Conservation (phyloP, 202 grass and related monocot species). For the Setaria italica region DNA sequence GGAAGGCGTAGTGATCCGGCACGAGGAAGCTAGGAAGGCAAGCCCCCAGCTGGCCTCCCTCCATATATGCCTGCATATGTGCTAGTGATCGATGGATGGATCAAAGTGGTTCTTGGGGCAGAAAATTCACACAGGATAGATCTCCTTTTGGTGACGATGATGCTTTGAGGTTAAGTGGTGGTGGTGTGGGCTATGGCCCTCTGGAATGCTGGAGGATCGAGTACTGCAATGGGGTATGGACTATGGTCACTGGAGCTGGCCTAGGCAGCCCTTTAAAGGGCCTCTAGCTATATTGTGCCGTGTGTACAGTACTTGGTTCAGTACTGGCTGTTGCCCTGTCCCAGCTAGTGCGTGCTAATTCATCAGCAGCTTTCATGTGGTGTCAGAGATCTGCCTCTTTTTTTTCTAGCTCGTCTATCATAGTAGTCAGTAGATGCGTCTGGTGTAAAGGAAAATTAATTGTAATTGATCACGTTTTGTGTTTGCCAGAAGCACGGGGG, state of each 20-base stretch:
- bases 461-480: conserved; percentile 1
- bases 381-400: conserved; percentile 53
- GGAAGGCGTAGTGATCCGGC: conserved; percentile 46
- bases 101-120: conserved; percentile 49
- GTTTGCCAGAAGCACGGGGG: not conserved
- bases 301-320: conserved; percentile 52
- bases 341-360: conserved; percentile 52
- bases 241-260: conserved; percentile 15
- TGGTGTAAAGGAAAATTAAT: conserved; percentile 12
- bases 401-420: conserved; percentile 14
- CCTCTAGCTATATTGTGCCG: conserved; percentile 48
- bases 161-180: conserved; percentile 44
- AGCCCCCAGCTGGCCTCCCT: conserved; percentile 50
- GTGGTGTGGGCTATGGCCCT: conserved; percentile 51
- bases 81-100: conserved; percentile 15
- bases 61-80: conserved; percentile 61
- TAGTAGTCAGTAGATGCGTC: conserved; percentile 3
- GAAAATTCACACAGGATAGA: conserved; percentile 21
- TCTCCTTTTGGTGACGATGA: conserved; percentile 51
- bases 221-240: not conserved
- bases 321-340: conserved; percentile 44
- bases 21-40: conserved; percentile 49
- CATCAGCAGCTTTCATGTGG: conserved; percentile 46
- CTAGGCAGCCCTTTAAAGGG: conserved; percentile 48
- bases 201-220: conserved; percentile 12